Percentiles rank a stretch among this genome's conserved stretches.
Evolutionary conservation across 305 asterid genomes (phyloP).

Genomic region (Fraxinus baroniana): DNA sequence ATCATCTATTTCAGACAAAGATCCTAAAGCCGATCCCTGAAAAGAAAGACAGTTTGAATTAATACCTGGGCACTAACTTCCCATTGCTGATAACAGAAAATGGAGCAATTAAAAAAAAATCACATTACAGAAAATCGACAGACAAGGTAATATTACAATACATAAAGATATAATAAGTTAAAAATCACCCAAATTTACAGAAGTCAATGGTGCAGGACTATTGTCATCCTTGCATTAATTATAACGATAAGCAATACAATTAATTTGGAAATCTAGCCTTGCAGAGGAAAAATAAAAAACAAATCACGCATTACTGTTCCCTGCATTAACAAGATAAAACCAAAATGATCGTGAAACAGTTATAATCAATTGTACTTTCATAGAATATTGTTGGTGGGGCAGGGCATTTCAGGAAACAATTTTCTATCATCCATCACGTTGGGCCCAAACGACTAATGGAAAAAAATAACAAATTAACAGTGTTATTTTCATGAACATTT

Average conservation of each 20-base stretch:
- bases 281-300: neutral
- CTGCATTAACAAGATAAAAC: neutral
- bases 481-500: neutral
- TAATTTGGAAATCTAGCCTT: neutral
- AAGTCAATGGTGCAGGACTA: neutral
- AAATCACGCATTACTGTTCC: neutral
- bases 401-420: neutral
- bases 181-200: neutral
- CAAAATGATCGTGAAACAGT: neutral
- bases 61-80: neutral
- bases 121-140: neutral
- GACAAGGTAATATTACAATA: neutral
- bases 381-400: neutral
- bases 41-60: neutral
- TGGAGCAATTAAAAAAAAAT: neutral
- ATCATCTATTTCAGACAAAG: slow-evolving; percentile 4
- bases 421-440: neutral
- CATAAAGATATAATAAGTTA: neutral
- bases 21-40: slow-evolving; percentile 2
- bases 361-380: neutral
- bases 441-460: neutral
- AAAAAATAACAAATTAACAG: neutral
- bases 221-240: neutral
- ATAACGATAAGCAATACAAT: neutral
- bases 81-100: neutral